A percentile compares a stretch with the other conserved stretches of the same genome.
Conservation (phyloP, 2,329 filamentous ascomycete species). For the Penicillium fuscoglaucum region DNA sequence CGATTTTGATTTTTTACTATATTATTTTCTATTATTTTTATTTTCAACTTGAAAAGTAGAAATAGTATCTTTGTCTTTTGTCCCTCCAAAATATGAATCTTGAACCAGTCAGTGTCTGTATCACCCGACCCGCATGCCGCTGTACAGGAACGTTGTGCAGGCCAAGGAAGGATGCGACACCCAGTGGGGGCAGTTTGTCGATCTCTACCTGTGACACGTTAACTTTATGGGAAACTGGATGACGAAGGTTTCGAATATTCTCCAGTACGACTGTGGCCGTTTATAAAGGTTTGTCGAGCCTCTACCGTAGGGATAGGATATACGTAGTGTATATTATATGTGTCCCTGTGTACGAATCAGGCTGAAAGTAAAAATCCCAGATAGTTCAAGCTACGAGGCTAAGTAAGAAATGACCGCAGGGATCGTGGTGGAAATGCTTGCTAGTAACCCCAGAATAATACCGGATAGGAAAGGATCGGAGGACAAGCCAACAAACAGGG, state of each 20-base stretch:
- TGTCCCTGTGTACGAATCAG: neutral
- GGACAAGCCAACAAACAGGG: slow-evolving; percentile 15
- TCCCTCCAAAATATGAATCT: neutral
- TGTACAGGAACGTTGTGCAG: slow-evolving; percentile 21
- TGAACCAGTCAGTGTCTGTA: slow-evolving; percentile 14
- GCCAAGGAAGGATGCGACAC: slow-evolving; percentile 15
- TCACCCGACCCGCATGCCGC: slow-evolving; percentile 24
- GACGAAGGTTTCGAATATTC: neutral
- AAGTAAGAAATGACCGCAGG: slow-evolving; percentile 2
- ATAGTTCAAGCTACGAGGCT: neutral
- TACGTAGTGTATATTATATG: no score
- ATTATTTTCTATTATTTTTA: neutral
- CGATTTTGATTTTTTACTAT: neutral
- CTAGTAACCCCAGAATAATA: slow-evolving; percentile 22
- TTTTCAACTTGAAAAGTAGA: neutral
- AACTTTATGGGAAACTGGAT: neutral
- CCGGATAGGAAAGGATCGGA: slow-evolving; percentile 23
- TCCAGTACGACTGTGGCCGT: neutral
- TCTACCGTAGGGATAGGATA: neutral
- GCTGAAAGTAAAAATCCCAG: neutral
- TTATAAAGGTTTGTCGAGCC: neutral
- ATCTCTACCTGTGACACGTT: slow-evolving; percentile 17
- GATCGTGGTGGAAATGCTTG: slow-evolving; percentile 14
- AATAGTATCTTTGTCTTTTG: neutral
- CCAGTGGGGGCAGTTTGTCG: slow-evolving; percentile 19